Evolutionary conservation across 768 basidiomycete species (phyloP).

Genomic region (Boletus vinaceobasis): DNA sequence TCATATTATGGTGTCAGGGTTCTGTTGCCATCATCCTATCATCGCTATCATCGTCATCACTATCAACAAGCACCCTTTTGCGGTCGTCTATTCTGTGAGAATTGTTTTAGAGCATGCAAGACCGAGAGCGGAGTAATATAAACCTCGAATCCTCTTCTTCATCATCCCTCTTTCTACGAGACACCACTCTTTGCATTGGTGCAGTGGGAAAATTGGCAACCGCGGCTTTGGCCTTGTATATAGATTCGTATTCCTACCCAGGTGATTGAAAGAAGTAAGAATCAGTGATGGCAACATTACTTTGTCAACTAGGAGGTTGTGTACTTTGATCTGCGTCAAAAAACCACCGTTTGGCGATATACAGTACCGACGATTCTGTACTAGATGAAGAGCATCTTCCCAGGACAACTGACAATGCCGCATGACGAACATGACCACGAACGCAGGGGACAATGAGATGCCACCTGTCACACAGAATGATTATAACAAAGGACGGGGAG

Average conservation of each 20-base stretch:
- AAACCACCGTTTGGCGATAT: slow-evolving; percentile 93
- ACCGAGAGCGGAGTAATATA: not conserved
- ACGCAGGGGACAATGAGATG: slow-evolving; percentile 82
- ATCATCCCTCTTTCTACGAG: slow-evolving; percentile 67
- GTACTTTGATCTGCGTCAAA: slow-evolving; percentile 85
- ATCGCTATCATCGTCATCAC: slow-evolving; percentile 29
- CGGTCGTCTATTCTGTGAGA: slow-evolving; percentile 39
- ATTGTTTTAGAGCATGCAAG: not conserved
- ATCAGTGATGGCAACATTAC: not conserved
- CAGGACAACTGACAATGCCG: slow-evolving; percentile 74
- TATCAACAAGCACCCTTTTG: slow-evolving; percentile 39
- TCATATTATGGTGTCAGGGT: slow-evolving; percentile 9
- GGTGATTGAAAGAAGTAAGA: not conserved
- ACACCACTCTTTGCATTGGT: slow-evolving; percentile 39
- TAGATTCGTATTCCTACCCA: slow-evolving; percentile 85
- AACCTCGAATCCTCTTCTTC: slow-evolving; percentile 63
- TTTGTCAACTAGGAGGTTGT: slow-evolving; percentile 5
- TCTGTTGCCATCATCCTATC: slow-evolving; percentile 36
- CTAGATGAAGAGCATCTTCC: slow-evolving; percentile 86
- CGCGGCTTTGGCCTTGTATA: slow-evolving; percentile 76
- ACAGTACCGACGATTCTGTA: slow-evolving; percentile 89
- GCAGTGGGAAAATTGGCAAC: slow-evolving; percentile 55
- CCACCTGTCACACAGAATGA: slow-evolving; percentile 50
- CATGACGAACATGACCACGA: slow-evolving; percentile 94
- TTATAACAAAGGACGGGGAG: not conserved